Evolutionary conservation across 2,329 filamentous ascomycete genomes (phyloP).

Genomic region (Fusarium floridanum): DNA sequence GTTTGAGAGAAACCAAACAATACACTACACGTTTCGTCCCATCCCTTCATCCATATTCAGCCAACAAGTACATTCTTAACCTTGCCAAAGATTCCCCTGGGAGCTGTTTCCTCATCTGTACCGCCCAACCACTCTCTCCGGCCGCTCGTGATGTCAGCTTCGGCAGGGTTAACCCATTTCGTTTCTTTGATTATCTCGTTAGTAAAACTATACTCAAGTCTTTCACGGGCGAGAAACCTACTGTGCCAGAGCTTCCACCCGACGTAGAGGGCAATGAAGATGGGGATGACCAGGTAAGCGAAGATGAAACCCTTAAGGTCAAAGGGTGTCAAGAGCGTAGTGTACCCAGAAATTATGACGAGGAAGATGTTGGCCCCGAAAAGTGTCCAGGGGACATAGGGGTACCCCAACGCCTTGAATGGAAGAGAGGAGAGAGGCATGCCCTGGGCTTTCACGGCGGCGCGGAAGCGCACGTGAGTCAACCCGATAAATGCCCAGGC

Average conservation of each 20-base stretch:
- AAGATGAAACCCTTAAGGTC: conserved; percentile 71
- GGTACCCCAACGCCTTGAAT: conserved; percentile 75
- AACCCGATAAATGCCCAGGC: conserved; percentile 76
- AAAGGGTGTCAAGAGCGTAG: conserved; percentile 76
- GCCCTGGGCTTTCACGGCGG: conserved; percentile 74
- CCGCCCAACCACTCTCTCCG: not conserved
- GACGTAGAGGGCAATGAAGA: conserved; percentile 72
- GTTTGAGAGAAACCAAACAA: not conserved
- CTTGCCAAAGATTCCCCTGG: not conserved
- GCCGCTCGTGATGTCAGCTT: not conserved
- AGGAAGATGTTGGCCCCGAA: conserved; percentile 72
- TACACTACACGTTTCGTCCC: not conserved
- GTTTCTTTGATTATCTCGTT: not conserved
- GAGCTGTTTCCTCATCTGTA: not conserved
- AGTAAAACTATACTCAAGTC: not conserved
- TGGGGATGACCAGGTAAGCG: conserved; percentile 75
- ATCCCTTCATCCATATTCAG: not conserved
- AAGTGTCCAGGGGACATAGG: conserved; percentile 70
- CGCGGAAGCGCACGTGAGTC: conserved; percentile 78
- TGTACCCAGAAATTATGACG: conserved; percentile 78
- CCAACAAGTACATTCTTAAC: not conserved
- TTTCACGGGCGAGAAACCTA: not conserved
- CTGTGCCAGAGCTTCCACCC: conserved; percentile 30
- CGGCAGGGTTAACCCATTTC: not conserved
- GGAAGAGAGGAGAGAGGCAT: conserved; percentile 73